Evolutionary conservation across 768 basidiomycete genomes (phyloP), one percentile per base, ranked within the genome.

Genomic region (Tylopilus vinaceipallidus): DNA sequence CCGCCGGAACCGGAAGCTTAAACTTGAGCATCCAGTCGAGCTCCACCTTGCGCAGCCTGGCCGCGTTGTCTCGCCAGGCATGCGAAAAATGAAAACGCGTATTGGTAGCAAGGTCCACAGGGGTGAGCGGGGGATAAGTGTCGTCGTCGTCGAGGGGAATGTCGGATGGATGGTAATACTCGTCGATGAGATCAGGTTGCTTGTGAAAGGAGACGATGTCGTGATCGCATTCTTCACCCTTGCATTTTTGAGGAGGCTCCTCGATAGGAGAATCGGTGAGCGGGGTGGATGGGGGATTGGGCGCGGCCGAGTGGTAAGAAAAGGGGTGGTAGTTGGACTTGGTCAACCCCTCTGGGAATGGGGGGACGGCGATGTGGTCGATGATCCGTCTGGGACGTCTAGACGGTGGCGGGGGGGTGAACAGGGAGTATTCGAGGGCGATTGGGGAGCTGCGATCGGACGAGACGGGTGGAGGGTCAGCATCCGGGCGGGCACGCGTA

Each of bases 351-450:
- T 56, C 53, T 6, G 61, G 58, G 24, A 68, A 42, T 1, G 55
- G 13, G 24, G 66, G 66, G 12, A 50, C 61, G 5, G 50, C 48
- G 7, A 69, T 6, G 43, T 60, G 39, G 38, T 58, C 52, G 3
- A 69, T 26, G 29, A 52, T 4, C 6, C 37, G 1, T 13, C 55
- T 17, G 1, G 52, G 65, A 42, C 29, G 52, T 40, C 38, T 57
- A 7, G 47, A 27, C 6, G 34, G 49, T 4, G 59, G 57, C 12
- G 66, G 63, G 22, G 67, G 68, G 0, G 66, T 68, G 41, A 68
- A 68, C 35, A 69, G 63, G 10, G 61, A 66, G 8, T 42, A 51
- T 19, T 59, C 46, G 3, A 5, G 36, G 20, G 37, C 44, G 17
- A 55, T 41, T 4, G 55, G 40, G 5, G 67, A 42, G 35, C 50